A percentile compares a stretch with the other conserved stretches of the same genome.
phyloP scores from a whole-genome alignment of 371 early-diverging fungal genomes.

The Thermomucor indicae-seudaticae region DNA sequence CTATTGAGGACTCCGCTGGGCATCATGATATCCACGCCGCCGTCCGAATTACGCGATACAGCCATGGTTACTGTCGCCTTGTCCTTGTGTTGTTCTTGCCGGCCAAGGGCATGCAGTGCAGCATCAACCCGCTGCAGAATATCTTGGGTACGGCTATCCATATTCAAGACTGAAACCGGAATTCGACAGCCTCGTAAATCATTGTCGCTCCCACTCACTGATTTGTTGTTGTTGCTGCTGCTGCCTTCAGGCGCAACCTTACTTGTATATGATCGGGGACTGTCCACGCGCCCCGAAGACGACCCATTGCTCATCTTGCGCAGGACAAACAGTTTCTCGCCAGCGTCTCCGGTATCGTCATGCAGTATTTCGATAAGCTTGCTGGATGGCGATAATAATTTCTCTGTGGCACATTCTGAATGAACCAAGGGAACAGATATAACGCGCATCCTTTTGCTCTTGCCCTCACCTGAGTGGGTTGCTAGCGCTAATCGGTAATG shows the following conservation, averaged over 20 bases:
- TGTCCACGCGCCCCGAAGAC: neutral
- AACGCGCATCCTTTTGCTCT: constrained; percentile 1
- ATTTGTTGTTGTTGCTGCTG: constrained; percentile 1
- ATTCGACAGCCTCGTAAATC: no score
- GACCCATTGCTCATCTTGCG: constrained; percentile 6
- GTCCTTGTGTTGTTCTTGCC: neutral
- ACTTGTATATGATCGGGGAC: constrained; percentile 6
- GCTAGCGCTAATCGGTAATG: constrained; percentile 12
- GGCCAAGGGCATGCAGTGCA: constrained; percentile 3
- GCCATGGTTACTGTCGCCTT: constrained; percentile 5
- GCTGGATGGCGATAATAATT: constrained; percentile 7
- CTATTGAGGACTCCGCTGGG: constrained; percentile 29
- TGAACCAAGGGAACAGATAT: neutral
- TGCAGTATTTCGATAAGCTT: constrained; percentile 17
- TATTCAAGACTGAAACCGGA: constrained; percentile 4
- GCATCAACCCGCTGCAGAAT: constrained; percentile 10
- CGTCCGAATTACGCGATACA: constrained; percentile 17
- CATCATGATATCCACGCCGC: constrained; percentile 29
- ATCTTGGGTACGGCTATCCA: constrained; percentile 6
- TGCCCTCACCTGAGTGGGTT: constrained; percentile 10
- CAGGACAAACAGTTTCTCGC: constrained; percentile 34
- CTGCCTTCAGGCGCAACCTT: constrained; percentile 15
- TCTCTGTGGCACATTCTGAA: constrained; percentile 6
- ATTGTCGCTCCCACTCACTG: no score
- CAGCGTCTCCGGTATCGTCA: constrained; percentile 20